Base-by-base conservation (phyloP, 2,329 filamentous ascomycete genomes). In the Fusarium beomiforme region DNA sequence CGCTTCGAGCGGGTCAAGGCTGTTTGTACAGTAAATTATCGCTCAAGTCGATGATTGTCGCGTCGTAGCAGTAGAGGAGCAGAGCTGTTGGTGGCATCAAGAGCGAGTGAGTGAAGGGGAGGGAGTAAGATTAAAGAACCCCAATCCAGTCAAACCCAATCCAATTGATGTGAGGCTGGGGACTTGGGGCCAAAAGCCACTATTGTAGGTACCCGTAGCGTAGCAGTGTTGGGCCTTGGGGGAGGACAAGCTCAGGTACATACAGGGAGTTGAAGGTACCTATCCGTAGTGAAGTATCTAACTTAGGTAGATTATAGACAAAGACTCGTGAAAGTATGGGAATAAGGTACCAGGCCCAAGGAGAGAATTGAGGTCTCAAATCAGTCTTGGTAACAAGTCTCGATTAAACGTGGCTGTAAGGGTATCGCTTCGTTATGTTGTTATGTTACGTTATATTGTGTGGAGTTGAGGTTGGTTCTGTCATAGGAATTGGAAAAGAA, bases 41-140 rank as follows among this genome's bases (percentile, higher is more conserved):
- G 50, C 54, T 69, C 69, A 55, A 71, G 64, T 55, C 43, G 34
- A 65, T 58, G 64, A 59, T 61, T 72, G 41, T 58, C 69, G 64
- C 59, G 59, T 64, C 24, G 51, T 47, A 47, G 51, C 43, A 63
- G 44, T 53, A 36, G 64, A 69, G 65, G 36, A 71, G 51, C 68
- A 71, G 64, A 71, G 33, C 64, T 71, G 69, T 59, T 55, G 59
- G 55, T 56, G 55, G 69, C 69, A 71, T 72, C 59, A 55, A 71
- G 59, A 71, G 67, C 31, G 50, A 60, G 33, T 34, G 24, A 62
- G 57, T 51, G 47, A 51, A 51, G 47, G 56, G 65, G 55, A 65
- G 64, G 64, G 69, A 71, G 64, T 71, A 71, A 71, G 64, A 71
- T 71, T 69, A 71, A 71, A 69, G 69, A 69, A 62, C 66, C 43